A percentile compares a stretch with the other conserved stretches of the same genome.
Conservation (phyloP, 2,329 filamentous ascomycete species). For the Monilinia aucupariae region DNA sequence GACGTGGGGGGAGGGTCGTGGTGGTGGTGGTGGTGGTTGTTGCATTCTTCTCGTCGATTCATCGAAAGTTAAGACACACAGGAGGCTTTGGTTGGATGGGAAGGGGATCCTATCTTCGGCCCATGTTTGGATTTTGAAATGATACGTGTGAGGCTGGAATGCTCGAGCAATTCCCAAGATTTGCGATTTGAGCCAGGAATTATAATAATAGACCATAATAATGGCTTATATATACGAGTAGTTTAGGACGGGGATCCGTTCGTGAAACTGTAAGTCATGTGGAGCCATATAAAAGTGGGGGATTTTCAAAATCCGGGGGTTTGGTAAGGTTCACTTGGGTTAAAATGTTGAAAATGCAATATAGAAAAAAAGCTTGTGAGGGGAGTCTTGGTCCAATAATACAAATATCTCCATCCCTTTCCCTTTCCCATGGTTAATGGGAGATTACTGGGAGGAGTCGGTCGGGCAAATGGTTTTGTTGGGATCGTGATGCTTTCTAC, state of each 20-base stretch:
- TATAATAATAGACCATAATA: no score
- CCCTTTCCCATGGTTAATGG: not conserved
- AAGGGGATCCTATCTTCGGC: not conserved
- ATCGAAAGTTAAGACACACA: not conserved
- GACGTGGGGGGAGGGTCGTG: not conserved
- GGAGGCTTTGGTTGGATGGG: conserved; percentile 1
- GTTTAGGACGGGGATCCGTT: not conserved
- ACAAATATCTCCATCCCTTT: not conserved
- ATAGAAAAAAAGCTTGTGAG: not conserved
- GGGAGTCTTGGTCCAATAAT: not conserved
- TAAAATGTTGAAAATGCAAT: not conserved
- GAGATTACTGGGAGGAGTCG: not conserved
- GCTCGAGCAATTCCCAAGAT: not conserved
- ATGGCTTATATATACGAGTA: not conserved
- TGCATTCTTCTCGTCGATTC: not conserved
- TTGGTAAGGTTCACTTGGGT: conserved; percentile 10
- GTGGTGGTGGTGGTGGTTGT: no score
- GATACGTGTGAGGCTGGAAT: not conserved
- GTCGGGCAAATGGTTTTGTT: not conserved
- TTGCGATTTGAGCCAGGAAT: no score
- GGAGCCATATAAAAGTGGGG: not conserved
- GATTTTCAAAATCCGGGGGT: conserved; percentile 13
- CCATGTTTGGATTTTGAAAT: not conserved
- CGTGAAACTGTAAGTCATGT: conserved; percentile 7
- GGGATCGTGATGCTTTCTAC: not conserved